Base-by-base conservation (phyloP, 2,329 filamentous ascomycete genomes). In the Leptographium procerum region DNA sequence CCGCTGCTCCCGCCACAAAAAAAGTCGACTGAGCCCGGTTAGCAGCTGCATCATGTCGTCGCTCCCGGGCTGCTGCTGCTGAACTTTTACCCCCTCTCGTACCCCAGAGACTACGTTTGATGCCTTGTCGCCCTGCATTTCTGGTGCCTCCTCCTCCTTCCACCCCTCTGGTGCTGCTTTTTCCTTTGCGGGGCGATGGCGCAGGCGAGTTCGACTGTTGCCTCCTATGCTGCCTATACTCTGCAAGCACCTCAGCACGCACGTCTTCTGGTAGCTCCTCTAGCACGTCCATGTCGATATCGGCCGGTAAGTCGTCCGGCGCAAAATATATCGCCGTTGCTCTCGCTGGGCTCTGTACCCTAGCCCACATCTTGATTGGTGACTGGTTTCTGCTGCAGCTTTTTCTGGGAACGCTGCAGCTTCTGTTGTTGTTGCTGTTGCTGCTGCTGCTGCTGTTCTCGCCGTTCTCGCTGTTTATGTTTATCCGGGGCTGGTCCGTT, bases 281-380 rank as follows among this genome's bases (percentile, higher is more conserved):
- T 62, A 97, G 86, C 2, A 91, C 88, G 48, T 92, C 89, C 0
- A 84, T 85, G 66, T 99, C 94, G 24, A 97, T 78, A 65, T 95
- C 89, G 0, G 90, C 86, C 29, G 89, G 84, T 1, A 85, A 70
- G 10, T 72, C 71, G 16, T 68, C 66, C 4, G 9, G 22, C 22
- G 10, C 19, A 4, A 52, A 1, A 24, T 11, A 24, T 1, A 22
- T 16, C n/a, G n/a, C 33, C 6, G 45, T 7, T 14, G 65, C 29
- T 26, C 43, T 26, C 11, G 16, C 68, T 2, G 70, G 71, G 48
- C 72, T 72, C 13, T 75, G 72, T 60, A 73, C 72, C 43, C 73
- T 69, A 0, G 75, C 71, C 50, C 19, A 52, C 53, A 16, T 45
- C 22, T 63, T 60, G 36, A 26, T 45, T 31, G 53, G 53, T 9